Base-by-base conservation (phyloP, 2,329 filamentous ascomycete species). In the Aspergillus hortae region DNA sequence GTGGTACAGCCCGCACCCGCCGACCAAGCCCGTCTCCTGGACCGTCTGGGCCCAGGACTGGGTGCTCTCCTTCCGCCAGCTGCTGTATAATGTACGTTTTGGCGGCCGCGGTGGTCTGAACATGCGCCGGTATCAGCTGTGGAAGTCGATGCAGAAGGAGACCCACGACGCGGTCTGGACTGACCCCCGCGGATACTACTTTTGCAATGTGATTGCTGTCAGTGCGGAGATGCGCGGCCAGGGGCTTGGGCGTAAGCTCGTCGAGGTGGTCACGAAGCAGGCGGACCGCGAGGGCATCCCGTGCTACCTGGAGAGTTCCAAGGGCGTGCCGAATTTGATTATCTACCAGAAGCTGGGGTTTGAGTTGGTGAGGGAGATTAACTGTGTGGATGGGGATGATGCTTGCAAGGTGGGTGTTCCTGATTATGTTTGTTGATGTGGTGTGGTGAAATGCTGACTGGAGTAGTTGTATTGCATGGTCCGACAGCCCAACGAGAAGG, bases 271-370 rank as follows among this genome's bases (percentile, higher is more conserved):
- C 6, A 83, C 85, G 14, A 74, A 79, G 38, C 72, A 73, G 61
- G 87, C 87, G 9, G 87, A 90, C 66, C 68, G 69, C 4, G 84
- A 89, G 64, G 80, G 82, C 0, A 78, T 81, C 61, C 78, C 74
- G 49, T 89, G 86, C 61, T 90, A 90, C 67, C 70, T 90, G 52
- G 87, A 90, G 68, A 88, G 85, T 30, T 86, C 82, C 54, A 81
- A 84, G 49, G 81, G 81, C 35, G 77, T 80, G 54, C 87, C 87
- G 0, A 90, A 90, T 60, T 79, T 87, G 64, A 75, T 78, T 30
- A 89, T 90, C 19, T 90, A 90, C 66, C 80, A 85, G 58, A 79
- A 78, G 52, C 80, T 89, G 77, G 87, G 86, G 4, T 90, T 90
- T 66, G 72, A 77, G 62, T 73, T 87, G 49, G 79, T 77, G 6